phyloP scores from a whole-genome alignment of 352 stramenopile genomes.

The Globisporangium middletonii region DNA sequence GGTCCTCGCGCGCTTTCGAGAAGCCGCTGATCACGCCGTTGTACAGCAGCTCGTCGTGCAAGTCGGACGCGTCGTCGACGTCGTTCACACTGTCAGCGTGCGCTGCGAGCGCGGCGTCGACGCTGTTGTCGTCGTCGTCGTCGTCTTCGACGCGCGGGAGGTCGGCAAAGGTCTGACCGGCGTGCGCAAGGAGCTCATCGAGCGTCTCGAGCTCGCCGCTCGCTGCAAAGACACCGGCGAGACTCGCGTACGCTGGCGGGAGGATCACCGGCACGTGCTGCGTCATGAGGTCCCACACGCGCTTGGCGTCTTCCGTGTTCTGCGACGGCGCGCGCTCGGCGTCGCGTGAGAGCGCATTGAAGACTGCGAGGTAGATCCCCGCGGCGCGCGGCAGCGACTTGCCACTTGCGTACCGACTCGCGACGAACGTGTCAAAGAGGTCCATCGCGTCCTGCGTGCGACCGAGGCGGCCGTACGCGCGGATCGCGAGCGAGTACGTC shows the following conservation, averaged over 20 bases:
- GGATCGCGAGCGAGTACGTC: constrained; percentile 64
- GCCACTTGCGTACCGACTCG: constrained; percentile 23
- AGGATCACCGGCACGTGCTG: constrained; percentile 56
- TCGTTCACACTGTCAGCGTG: constrained; percentile 20
- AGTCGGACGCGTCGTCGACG: constrained; percentile 21
- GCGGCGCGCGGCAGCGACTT: constrained; percentile 31
- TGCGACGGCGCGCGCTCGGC: constrained; percentile 47
- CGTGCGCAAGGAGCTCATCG: constrained; percentile 53
- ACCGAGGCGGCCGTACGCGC: constrained; percentile 57
- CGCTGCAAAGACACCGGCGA: constrained; percentile 74
- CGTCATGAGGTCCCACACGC: constrained; percentile 72
- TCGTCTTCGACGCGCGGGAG: constrained; percentile 19
- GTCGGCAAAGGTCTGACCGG: constrained; percentile 29
- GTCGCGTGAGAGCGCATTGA: constrained; percentile 80
- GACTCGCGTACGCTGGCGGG: constrained; percentile 73
- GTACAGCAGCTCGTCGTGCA: constrained; percentile 53
- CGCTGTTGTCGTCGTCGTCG: constrained; percentile 12
- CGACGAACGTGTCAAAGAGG: constrained; percentile 65
- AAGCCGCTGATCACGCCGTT: constrained; percentile 81
- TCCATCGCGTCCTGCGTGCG: constrained; percentile 56
- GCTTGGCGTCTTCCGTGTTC: constrained; percentile 66
- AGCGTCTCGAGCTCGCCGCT: constrained; percentile 67
- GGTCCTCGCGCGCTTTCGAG: constrained; percentile 63
- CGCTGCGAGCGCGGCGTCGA: constrained; percentile 22
- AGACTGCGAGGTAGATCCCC: constrained; percentile 67